Evolutionary conservation across 2,329 filamentous ascomycete species (phyloP), one percentile per base, ranked within the genome.

Genomic region (Aurifilum marmelostoma): DNA sequence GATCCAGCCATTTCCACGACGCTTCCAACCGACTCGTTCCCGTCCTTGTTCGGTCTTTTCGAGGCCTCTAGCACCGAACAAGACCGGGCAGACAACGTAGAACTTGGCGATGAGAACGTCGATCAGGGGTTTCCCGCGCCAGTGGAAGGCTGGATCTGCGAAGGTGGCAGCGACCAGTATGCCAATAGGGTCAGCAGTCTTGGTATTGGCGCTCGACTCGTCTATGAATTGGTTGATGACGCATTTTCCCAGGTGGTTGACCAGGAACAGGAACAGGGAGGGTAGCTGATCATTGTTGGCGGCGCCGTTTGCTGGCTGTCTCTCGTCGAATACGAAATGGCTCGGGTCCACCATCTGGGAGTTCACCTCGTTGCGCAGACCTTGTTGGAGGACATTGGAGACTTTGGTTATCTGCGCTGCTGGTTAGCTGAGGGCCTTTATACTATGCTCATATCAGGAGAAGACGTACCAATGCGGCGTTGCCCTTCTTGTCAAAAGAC

Each of bases 41-140:
- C 90, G 87, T 0, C 93, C 93, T 14, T 83, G 83, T 60, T 89
- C 85, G 0, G 90, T 97, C 71, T 85, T 89, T 77, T 97, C 93
- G 71, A 84, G 89, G 32, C 93, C 94, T 58, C 88, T 86, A 72
- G 94, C 88, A 24, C 95, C 95, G 77, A 97, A 98, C 0, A 99
- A 83, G 1, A 94, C 90, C 0, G 96, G 95, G 75, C 93, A 97
- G 3, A 88, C 84, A 21, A 92, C 84, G 70, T 94, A 89, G 75
- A 92, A 92, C 79, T 98, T 97, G 67, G 94, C 91, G 75, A 94
- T 86, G 5, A 96, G 79, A 64, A 96, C 89, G 75, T 94, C 92
- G 67, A 92, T 89, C 72, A 96, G 83, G 0, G 89, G 84, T 59
- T 84, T 80, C n/a, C 87, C 89, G 63, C 89, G 85, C 83, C 88